A percentile compares a stretch with the other conserved stretches of the same genome.
Conservation (phyloP, 495 filamentous ascomycete species). For the Apodospora peruviana region DNA sequence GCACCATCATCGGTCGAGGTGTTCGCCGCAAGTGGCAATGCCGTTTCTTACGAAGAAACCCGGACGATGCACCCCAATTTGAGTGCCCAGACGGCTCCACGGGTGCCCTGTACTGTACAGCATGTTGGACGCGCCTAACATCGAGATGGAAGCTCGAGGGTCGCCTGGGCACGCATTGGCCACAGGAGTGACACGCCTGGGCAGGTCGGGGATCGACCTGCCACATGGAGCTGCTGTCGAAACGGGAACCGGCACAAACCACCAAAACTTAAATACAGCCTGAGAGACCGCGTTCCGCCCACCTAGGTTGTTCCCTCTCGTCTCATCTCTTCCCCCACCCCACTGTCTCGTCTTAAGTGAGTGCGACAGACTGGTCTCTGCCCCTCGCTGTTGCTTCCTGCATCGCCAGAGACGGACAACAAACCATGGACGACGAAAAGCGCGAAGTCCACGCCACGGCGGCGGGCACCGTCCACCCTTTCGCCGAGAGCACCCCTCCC, state of each 20-base stretch:
- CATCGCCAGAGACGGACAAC: not conserved
- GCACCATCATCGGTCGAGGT: not conserved
- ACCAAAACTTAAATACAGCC: constrained; percentile 3
- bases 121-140: too few relatives aligned
- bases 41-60: too few relatives aligned
- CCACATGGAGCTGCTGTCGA: not conserved
- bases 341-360: not conserved
- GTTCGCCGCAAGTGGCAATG: constrained; percentile 5
- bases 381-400: not conserved
- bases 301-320: not conserved
- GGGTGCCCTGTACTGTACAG: too few relatives aligned
- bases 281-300: not conserved
- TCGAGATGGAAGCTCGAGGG: too few relatives aligned
- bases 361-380: not conserved
- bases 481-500: constrained; percentile 23
- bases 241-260: not conserved
- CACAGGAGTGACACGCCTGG: too few relatives aligned
- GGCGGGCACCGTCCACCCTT: constrained; percentile 17
- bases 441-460: constrained; percentile 7
- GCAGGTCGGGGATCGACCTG: not conserved
- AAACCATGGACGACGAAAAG: constrained; percentile 23
- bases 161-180: too few relatives aligned
- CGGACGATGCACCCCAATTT: too few relatives aligned
- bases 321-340: not conserved
- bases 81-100: too few relatives aligned